Base-by-base conservation (phyloP, 306 rosid genomes). In the Quercus rubra region DNA sequence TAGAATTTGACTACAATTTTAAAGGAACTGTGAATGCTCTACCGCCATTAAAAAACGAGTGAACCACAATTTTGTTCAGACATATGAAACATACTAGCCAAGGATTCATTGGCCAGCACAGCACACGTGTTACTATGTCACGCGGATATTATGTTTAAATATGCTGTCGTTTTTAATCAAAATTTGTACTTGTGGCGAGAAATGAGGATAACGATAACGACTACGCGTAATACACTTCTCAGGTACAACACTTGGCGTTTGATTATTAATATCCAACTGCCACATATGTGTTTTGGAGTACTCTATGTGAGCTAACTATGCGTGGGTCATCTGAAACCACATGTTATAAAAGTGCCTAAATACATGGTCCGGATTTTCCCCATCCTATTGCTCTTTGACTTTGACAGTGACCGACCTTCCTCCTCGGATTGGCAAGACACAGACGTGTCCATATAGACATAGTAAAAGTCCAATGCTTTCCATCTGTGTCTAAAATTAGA, bases 341-440 rank as follows among this genome's bases (percentile, higher is more conserved):
- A 23, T 0, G 19, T 73, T 19, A 55, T 21, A 74, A 19, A 15
- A 73, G 23, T 10, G 28, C 57, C 74, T 77, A 66, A 76, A 76
- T 61, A 28, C 73, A 62, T 73, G 78, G 62, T 51, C 64, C 57
- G 4, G 31, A 67, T 59, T 70, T 76, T 30, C 80, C 80, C 23
- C 54, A 15, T 54, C 43, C 8, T 1, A 27, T 11, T 6, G 71
- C 1, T 41, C 46, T 41, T 41, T 41, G 46, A 41, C 46, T 41
- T 41, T 41, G 68, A 70, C 73, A 64, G 13, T 23, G 71, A 75
- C 81, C 62, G 71, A 75, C 81, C 62, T 70, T 80, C 75, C 30
- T 69, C 46, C 55, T 31, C n/a, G 30, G 64, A 70, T 38, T 41
- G 18, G 18, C 27, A 23, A 3, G 49, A 0, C 55, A 57, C 79